Conservation (phyloP, 176 grass and related monocot species). For the Puccinellia tenuiflora region DNA sequence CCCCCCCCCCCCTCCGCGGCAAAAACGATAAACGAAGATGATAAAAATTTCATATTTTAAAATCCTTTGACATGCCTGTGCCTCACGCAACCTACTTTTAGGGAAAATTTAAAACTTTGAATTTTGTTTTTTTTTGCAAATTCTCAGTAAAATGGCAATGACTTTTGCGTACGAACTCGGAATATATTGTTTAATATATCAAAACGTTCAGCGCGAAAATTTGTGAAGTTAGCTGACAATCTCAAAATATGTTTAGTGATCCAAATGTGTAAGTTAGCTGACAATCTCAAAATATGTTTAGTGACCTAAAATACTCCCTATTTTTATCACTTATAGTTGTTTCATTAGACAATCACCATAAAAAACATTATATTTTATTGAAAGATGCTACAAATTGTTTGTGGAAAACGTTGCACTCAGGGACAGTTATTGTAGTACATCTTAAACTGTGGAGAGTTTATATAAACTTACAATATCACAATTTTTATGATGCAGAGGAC, state of each 20-base stretch:
- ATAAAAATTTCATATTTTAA: too few relatives aligned
- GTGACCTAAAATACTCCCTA: neutral
- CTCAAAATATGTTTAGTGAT: neutral
- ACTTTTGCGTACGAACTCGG: too few relatives aligned
- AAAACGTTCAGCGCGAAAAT: too few relatives aligned
- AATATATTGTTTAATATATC: too few relatives aligned
- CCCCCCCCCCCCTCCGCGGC: too few relatives aligned
- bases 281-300: neutral
- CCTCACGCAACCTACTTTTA: too few relatives aligned
- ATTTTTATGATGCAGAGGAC: conserved; percentile 53
- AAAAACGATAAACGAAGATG: too few relatives aligned
- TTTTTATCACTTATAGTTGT: neutral
- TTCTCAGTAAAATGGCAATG: too few relatives aligned
- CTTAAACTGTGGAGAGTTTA: neutral
- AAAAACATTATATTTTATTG: neutral
- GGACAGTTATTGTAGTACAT: neutral
- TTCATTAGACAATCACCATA: neutral
- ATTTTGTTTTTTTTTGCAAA: too few relatives aligned
- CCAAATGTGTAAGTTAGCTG: neutral
- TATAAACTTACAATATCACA: neutral
- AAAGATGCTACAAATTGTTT: neutral
- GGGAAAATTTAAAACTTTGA: too few relatives aligned
- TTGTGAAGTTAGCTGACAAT: too few relatives aligned
- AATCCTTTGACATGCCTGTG: too few relatives aligned
- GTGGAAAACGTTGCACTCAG: neutral